Evolutionary conservation across 129 eudicot species (phyloP).

Genomic region (Oenanthe sinensis): DNA sequence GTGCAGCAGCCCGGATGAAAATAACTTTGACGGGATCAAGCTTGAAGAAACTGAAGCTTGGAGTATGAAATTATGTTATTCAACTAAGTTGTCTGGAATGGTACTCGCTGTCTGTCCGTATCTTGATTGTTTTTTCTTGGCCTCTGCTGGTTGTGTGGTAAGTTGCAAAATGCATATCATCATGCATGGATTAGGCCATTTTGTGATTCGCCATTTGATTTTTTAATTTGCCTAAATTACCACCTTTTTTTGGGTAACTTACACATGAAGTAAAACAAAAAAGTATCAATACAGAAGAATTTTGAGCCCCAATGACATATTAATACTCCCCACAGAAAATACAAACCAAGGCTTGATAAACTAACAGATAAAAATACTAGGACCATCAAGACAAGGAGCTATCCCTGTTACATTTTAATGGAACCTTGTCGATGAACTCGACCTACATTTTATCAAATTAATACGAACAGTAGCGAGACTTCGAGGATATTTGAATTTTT

Average conservation of each 20-base stretch:
- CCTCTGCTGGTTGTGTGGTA: slow-evolving; percentile 89
- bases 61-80: slow-evolving; percentile 54
- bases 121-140: slow-evolving; percentile 80
- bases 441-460: neutral
- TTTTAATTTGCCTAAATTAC: neutral
- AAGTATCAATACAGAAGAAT: neutral
- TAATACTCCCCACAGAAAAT: neutral
- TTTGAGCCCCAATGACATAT: neutral
- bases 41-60: slow-evolving; percentile 84
- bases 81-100: slow-evolving; percentile 60
- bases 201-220: neutral
- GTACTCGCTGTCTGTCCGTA: slow-evolving; percentile 73
- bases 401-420: neutral
- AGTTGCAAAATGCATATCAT: slow-evolving; percentile 20
- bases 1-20: slow-evolving; percentile 88
- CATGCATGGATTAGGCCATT: neutral
- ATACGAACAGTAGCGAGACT: neutral
- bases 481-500: neutral
- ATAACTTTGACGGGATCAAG: slow-evolving; percentile 67
- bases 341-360: neutral
- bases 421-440: neutral
- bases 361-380: neutral
- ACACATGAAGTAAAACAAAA: neutral
- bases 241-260: neutral
- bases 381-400: neutral